phyloP scores from a whole-genome alignment of 176 grass and related monocot species.

The Oryza coarctata region DNA sequence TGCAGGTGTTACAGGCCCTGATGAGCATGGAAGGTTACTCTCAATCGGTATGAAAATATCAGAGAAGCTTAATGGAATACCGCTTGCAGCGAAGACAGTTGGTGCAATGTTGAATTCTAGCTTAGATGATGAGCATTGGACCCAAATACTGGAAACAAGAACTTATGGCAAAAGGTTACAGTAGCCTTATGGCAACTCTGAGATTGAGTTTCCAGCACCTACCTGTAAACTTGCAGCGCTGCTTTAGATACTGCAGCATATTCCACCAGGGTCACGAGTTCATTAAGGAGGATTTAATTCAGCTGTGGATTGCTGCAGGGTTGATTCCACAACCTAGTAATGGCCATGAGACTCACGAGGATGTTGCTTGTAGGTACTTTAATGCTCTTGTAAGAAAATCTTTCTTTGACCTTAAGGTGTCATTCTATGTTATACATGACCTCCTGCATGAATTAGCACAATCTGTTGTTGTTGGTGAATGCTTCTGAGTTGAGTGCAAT shows the following conservation, averaged over 20 bases:
- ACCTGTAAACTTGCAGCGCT: too few species aligned
- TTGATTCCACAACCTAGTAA: too few species aligned
- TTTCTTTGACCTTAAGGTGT: slow-evolving; percentile 8
- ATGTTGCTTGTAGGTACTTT: too few species aligned
- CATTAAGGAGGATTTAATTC: too few species aligned
- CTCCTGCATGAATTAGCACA: slow-evolving; percentile 29
- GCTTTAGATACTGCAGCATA: too few species aligned
- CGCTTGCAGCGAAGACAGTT: slow-evolving; percentile 23
- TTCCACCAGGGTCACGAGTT: too few species aligned
- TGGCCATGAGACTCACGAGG: too few species aligned
- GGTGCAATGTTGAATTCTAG: slow-evolving; percentile 16
- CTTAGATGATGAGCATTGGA: not conserved
- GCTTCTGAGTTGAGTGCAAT: slow-evolving; percentile 1
- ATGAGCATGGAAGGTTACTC: not conserved
- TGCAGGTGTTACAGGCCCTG: not conserved
- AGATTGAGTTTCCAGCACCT: too few species aligned
- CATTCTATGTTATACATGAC: slow-evolving; percentile 29
- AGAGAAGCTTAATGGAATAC: slow-evolving; percentile 22
- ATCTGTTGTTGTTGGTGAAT: slow-evolving; percentile 20
- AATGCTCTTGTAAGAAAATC: too few species aligned
- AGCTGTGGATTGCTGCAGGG: too few species aligned
- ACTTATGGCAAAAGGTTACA: too few species aligned
- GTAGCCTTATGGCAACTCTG: not conserved
- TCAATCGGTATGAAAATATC: slow-evolving; percentile 13
- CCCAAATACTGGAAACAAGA: not conserved